Evolutionary conservation across 345 rosid genomes (phyloP), one percentile per base, ranked within the genome.

Genomic region (Pugionium cornutum): DNA sequence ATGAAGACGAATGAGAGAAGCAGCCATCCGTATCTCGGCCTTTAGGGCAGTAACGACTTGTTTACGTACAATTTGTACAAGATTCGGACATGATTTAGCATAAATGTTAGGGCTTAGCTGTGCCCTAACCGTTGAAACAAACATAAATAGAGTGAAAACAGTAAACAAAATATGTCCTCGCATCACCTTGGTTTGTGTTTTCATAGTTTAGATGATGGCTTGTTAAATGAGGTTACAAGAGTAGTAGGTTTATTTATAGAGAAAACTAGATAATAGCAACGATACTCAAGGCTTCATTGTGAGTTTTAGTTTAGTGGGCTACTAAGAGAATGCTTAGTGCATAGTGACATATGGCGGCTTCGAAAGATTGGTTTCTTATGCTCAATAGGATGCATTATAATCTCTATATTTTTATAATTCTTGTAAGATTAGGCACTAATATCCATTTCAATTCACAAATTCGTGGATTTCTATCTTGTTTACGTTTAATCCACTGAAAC

Each of bases 11-110:
- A 75, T 69, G 67, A 88, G 76, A 33, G 95, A 88, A 67, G 88
- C 91, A 2, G 85, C 91, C 89, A 88, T 88, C 37, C 88, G 75
- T 11, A 4, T 81, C 58, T 88, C 95, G n/a, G 67, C 60, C 58
- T 64, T 83, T 49, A 85, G 39, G 37, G 91, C 95, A 7, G 43
- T 75, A 5, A 7, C 9, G 57, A 88, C 86, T 73, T 74, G 68
- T 27, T 32, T 69, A 6, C 82, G 55, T 29, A 85, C 91, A 8
- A 78, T 70, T 67, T 59, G 72, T 10, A 29, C 58, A 30, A 86
- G 77, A 26, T 27, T 36, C 0, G 96, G 96, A 42, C 96, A 88
- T 0, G 86, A 64, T 29, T 53, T 69, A 5, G 78, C 70, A 58
- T 88, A 88, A 53, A 77, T 81, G 70, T 57, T 71, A 43, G 74